Evolutionary conservation across 2,329 filamentous ascomycete genomes (phyloP), one percentile per base, ranked within the genome.

Genomic region (Venturia carpophila): DNA sequence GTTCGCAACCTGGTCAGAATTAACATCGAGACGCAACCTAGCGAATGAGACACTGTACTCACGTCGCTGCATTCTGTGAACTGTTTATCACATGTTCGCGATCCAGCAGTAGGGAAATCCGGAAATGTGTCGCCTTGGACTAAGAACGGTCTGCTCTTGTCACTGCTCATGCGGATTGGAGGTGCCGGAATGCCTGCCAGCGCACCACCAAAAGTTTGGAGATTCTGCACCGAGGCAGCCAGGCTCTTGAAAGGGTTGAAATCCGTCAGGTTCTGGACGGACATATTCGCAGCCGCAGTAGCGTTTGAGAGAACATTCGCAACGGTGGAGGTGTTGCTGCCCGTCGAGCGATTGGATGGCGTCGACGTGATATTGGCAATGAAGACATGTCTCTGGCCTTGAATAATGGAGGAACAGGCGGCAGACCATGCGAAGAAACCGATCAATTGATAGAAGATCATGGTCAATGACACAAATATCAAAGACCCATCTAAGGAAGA

Each of bases 131-230:
- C 56, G 19, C 49, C 52, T 60, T 60, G 47, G 19, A 67, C 66
- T 34, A 17, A 5, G 42, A 67, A 67, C 11, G 66, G 66, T 37
- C 62, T 42, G 19, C 45, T 41, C 24, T 27, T 39, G 34, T 64
- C 58, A 21, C 24, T 55, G 47, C 56, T 63, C 49, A 27, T 39
- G 17, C 24, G 41, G 47, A 67, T 67, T 11, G 66, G 39, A 21
- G 66, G 66, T 47, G 66, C 66, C 10, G 43, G 11, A 21, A 66
- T 45, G n/a, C 66, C 66, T 24, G 67, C 66, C 11, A 67, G 56
- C 21, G 61, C 34, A 19, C 66, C 66, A 37, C 13, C 58, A 56
- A 67, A 67, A 17, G 19, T 64, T 27, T 67, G 66, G 19, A 67
- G 58, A 52, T 67, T 52, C 63, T 61, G 37, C 30, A 58, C 27